Percentiles rank a stretch among this genome's conserved stretches.
phyloP scores from a whole-genome alignment of 805 yeast species.

The Kazachstania bromeliacearum region DNA sequence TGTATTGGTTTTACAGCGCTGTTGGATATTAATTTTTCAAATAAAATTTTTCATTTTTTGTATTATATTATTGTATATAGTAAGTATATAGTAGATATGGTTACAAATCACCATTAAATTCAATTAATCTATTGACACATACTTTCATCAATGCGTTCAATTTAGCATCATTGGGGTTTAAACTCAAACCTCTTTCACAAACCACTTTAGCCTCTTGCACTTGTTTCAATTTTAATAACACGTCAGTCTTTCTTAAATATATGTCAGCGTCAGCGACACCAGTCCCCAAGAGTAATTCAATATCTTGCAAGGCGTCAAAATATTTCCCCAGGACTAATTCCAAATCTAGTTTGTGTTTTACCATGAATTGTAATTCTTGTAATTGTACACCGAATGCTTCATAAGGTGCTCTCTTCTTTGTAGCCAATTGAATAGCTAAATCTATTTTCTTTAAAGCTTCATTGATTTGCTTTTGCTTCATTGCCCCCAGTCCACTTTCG shows the following conservation, averaged over 20 bases:
- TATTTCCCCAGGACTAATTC: conserved; percentile 45
- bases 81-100: too few relatives aligned
- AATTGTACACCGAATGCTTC: conserved; percentile 65
- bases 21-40: neutral
- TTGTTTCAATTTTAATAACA: conserved; percentile 52
- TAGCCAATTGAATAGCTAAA: conserved; percentile 58
- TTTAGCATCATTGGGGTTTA: conserved; percentile 42
- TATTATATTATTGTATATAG: too few relatives aligned
- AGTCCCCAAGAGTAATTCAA: conserved; percentile 53
- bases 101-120: conserved; percentile 25
- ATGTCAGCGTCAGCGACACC: conserved; percentile 58
- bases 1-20: too few relatives aligned
- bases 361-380: conserved; percentile 55
- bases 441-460: conserved; percentile 58
- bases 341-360: conserved; percentile 67
- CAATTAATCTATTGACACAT: conserved; percentile 21
- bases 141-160: conserved; percentile 21
- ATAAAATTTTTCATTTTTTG: too few relatives aligned
- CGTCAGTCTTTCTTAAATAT: conserved; percentile 61
- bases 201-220: conserved; percentile 53
- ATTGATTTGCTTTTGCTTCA: conserved; percentile 45
- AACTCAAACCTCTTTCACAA: conserved; percentile 65
- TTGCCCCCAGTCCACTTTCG: conserved; percentile 46
- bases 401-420: conserved; percentile 54
- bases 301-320: conserved; percentile 56